Percentiles rank a stretch among this genome's conserved stretches.
phyloP scores from a whole-genome alignment of 1,284 basidiomycete species.

The Bjerkandera adusta region DNA sequence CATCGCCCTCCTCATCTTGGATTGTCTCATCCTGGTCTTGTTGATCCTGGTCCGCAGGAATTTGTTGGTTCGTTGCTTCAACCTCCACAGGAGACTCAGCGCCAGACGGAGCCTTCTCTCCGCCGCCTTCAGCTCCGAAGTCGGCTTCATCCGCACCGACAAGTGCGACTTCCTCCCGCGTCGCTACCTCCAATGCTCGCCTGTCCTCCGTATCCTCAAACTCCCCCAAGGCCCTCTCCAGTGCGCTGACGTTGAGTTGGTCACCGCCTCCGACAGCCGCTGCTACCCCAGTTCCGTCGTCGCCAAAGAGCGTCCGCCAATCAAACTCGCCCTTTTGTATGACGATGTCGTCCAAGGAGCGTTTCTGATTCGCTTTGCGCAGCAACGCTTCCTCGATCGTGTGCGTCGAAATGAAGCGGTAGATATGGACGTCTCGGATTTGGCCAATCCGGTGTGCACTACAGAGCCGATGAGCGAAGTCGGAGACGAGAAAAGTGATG shows the following conservation, averaged over 20 bases:
- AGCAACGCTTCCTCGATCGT: slow-evolving; percentile 98
- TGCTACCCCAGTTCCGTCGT: slow-evolving; percentile 29
- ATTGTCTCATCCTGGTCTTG: slow-evolving; percentile 25
- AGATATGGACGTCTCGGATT: slow-evolving; percentile 96
- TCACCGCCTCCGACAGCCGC: neutral
- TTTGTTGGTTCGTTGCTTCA: slow-evolving; percentile 24
- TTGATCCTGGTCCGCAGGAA: slow-evolving; percentile 28
- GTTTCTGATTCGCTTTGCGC: slow-evolving; percentile 95
- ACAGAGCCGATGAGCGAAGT: slow-evolving; percentile 9
- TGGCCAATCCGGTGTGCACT: slow-evolving; percentile 95
- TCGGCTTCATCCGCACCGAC: slow-evolving; percentile 78
- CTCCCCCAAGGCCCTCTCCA: slow-evolving; percentile 73
- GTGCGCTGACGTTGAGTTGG: slow-evolving; percentile 29
- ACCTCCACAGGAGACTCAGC: slow-evolving; percentile 22
- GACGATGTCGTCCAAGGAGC: slow-evolving; percentile 87
- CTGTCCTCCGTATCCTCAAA: slow-evolving; percentile 90
- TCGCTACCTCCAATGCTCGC: slow-evolving; percentile 76
- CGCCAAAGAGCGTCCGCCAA: slow-evolving; percentile 84
- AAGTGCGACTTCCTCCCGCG: slow-evolving; percentile 67
- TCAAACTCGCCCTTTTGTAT: slow-evolving; percentile 96
- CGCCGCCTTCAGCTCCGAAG: slow-evolving; percentile 51
- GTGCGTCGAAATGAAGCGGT: slow-evolving; percentile 89
- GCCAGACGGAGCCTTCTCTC: slow-evolving; percentile 35
- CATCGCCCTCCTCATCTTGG: slow-evolving; percentile 24
- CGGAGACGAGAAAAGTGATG: neutral